phyloP scores from a whole-genome alignment of 1,284 basidiomycete genomes.

The Tremellales sp. region DNA sequence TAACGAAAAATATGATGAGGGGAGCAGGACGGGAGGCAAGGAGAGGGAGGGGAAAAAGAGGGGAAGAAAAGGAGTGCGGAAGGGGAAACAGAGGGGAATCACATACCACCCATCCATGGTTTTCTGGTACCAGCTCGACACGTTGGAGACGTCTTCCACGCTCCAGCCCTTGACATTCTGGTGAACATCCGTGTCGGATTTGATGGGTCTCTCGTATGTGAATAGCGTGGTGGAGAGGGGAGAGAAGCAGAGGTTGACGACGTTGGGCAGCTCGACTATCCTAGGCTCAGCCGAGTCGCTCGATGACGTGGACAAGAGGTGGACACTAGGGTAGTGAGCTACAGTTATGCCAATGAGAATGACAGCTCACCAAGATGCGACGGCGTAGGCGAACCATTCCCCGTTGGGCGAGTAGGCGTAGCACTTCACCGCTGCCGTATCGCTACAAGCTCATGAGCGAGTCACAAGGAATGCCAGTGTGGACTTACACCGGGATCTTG shows the following conservation, averaged over 20 bases:
- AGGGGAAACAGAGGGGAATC: not conserved
- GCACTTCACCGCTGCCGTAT: constrained; percentile 54
- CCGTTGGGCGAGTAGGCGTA: constrained; percentile 86
- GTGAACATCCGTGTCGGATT: constrained; percentile 46
- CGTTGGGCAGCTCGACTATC: constrained; percentile 56
- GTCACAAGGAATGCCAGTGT: not conserved
- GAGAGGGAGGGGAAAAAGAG: too few species aligned
- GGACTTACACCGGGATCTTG: constrained; percentile 58
- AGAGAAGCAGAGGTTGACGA: constrained; percentile 83
- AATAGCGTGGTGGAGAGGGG: constrained; percentile 87
- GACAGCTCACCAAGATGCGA: constrained; percentile 51
- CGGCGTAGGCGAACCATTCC: constrained; percentile 76
- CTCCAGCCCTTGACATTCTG: constrained; percentile 47
- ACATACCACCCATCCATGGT: constrained; percentile 44
- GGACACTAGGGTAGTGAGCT: constrained; percentile 26
- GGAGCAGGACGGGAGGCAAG: too few species aligned
- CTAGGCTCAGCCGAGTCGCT: constrained; percentile 25
- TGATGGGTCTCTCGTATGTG: constrained; percentile 79
- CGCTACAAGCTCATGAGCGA: constrained; percentile 50
- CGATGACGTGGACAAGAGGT: constrained; percentile 29
- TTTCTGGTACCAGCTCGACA: constrained; percentile 46
- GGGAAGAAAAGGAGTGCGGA: too few species aligned
- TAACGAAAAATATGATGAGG: not conserved
- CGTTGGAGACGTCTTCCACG: constrained; percentile 39
- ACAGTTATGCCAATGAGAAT: not conserved